phyloP scores from a whole-genome alignment of 768 basidiomycete genomes.

The Tulasnella calospora region DNA sequence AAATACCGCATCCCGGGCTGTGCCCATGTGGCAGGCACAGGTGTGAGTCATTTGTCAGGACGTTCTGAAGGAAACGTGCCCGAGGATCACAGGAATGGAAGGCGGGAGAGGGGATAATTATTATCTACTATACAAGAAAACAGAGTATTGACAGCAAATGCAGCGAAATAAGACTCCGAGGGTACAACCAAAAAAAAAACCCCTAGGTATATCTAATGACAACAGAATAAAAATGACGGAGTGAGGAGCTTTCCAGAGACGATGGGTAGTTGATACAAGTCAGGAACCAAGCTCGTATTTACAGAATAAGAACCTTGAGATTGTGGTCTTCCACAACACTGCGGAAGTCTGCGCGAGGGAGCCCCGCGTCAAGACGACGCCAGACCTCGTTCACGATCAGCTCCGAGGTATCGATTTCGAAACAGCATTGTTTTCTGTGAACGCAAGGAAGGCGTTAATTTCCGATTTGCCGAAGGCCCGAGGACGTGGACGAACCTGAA shows the following conservation, averaged over 20 bases:
- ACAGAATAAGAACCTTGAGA: slow-evolving; percentile 29
- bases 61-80: neutral
- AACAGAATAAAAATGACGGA: neutral
- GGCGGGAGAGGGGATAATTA: neutral
- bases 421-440: slow-evolving; percentile 34
- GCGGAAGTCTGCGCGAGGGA: slow-evolving; percentile 30
- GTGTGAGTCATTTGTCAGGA: neutral
- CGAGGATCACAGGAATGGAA: neutral
- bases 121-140: neutral
- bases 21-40: neutral
- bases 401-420: slow-evolving; percentile 41
- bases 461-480: slow-evolving; percentile 19
- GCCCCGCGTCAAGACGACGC: slow-evolving; percentile 28
- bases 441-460: slow-evolving; percentile 21
- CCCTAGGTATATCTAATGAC: neutral
- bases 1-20: neutral
- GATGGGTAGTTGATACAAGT: neutral
- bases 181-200: neutral
- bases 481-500: slow-evolving; percentile 32
- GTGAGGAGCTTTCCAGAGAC: neutral
- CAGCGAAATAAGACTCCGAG: neutral
- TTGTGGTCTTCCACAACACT: slow-evolving; percentile 30
- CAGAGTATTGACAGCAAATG: neutral
- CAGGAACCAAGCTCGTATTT: slow-evolving; percentile 11
- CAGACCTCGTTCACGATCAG: slow-evolving; percentile 34